These are phyloP conservation scores for Warburgia ugandensis DNA, from an alignment of 164 flowering plant genomes.

Conservation along the genomic window DNA sequence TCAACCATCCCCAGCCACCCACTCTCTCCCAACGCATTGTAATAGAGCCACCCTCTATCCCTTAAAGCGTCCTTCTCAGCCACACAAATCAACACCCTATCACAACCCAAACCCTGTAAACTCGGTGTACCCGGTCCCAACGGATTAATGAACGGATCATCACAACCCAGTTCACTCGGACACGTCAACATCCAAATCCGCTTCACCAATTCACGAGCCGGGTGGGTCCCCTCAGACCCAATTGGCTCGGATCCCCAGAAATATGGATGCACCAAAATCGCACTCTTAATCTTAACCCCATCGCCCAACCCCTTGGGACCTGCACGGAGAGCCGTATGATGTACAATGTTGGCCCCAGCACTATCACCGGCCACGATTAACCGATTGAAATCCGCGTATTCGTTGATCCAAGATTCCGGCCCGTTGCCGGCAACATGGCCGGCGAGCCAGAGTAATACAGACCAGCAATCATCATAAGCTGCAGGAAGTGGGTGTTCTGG, in stretches of 20 bases:
- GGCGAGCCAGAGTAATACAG: constrained; percentile 42
- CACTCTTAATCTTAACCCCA: constrained; percentile 3
- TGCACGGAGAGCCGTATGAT: constrained; percentile 20
- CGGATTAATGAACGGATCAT: constrained; percentile 8
- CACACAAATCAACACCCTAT: constrained; percentile 7
- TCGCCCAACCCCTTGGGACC: constrained; percentile 12
- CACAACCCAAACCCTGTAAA: background rate
- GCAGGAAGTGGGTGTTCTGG: constrained; percentile 40
- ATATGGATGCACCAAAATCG: constrained; percentile 3
- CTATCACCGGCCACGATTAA: constrained; percentile 56
- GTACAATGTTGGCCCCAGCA: constrained; percentile 50
- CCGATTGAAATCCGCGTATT: constrained; percentile 29
- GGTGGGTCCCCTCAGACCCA: background rate
- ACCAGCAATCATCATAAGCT: constrained; percentile 47
- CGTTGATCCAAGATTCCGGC: constrained; percentile 34
- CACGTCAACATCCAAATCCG: constrained; percentile 5
- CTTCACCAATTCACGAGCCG: background rate
- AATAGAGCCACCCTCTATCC: constrained; percentile 8
- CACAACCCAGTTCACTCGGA: constrained; percentile 1
- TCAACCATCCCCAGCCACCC: constrained; percentile 15
- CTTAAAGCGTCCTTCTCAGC: constrained; percentile 9
- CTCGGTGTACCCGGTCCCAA: background rate
- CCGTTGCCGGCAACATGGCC: constrained; percentile 19
- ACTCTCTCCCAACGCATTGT: background rate
- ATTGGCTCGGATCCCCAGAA: constrained; percentile 8